Percentiles rank a stretch among this genome's conserved stretches.
These are phyloP conservation scores for Biscutella laevigata DNA, from an alignment of 441 rosid genomes.

Conservation along the genomic window DNA sequence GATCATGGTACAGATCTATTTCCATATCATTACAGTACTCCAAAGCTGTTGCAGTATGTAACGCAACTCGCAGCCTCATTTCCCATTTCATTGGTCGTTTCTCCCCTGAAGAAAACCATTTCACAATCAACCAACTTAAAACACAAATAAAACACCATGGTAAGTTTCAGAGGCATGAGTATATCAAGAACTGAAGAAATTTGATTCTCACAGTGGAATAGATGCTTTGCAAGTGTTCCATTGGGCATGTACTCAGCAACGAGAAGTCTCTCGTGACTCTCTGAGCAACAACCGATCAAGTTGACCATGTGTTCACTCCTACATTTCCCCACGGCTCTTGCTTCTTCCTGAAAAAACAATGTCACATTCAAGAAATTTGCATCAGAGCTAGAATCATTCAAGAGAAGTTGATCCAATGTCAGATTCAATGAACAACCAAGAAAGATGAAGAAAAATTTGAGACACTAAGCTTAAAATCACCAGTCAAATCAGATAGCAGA, in stretches of 20 bases:
- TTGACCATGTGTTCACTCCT: conserved; percentile 58
- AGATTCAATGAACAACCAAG: not conserved
- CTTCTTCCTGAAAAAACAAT: conserved; percentile 42
- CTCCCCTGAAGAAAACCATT: conserved; percentile 25
- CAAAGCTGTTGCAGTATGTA: conserved; percentile 24
- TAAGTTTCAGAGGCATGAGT: not conserved
- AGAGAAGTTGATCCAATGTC: not conserved
- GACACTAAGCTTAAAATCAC: not conserved
- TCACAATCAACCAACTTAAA: not conserved
- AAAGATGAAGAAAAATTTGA: not conserved
- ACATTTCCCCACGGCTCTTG: conserved; percentile 50
- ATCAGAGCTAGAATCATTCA: conserved; percentile 5
- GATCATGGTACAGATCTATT: conserved; percentile 29
- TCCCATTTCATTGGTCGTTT: conserved; percentile 33
- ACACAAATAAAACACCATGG: not conserved
- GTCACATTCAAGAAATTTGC: not conserved
- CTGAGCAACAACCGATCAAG: conserved; percentile 60
- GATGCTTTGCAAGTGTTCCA: conserved; percentile 66
- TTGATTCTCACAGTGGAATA: conserved; percentile 47
- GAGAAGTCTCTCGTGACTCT: conserved; percentile 58
- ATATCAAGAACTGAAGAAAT: not conserved
- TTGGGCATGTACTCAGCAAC: conserved; percentile 65
- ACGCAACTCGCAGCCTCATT: conserved; percentile 26
- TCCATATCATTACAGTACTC: conserved; percentile 27
- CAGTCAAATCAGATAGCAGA: not conserved